Evolutionary conservation across 345 rosid genomes (phyloP).

Genomic region (Limnanthes douglasii): DNA sequence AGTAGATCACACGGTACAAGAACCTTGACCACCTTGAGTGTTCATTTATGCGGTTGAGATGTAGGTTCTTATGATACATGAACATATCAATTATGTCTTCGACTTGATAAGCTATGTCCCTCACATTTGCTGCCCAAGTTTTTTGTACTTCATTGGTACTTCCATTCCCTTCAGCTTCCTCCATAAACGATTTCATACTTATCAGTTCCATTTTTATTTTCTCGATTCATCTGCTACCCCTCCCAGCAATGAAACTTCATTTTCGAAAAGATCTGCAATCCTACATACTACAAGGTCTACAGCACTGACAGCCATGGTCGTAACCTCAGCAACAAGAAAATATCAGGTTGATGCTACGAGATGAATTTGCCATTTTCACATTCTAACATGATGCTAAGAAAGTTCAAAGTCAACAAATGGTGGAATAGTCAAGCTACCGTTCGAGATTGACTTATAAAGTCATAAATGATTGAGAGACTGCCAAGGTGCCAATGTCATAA

Average conservation of each 20-base stretch:
- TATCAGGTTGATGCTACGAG: too few relatives aligned
- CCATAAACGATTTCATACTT: constrained; percentile 20
- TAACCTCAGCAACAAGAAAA: too few relatives aligned
- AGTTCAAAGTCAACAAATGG: too few relatives aligned
- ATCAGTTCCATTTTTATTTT: constrained; percentile 16
- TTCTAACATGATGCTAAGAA: too few relatives aligned
- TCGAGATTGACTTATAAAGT: too few relatives aligned
- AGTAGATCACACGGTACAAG: constrained; percentile 2
- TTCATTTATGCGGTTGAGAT: background rate
- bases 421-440: too few relatives aligned
- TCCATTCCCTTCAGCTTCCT: constrained; percentile 8
- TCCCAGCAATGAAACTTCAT: constrained; percentile 14
- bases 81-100: constrained; percentile 26
- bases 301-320: constrained; percentile 14
- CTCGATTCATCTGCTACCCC: constrained; percentile 13
- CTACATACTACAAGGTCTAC: constrained; percentile 11
- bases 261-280: constrained; percentile 13
- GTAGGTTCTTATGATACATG: constrained; percentile 11
- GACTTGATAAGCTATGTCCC: constrained; percentile 16
- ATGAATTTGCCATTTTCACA: too few relatives aligned
- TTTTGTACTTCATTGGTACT: constrained; percentile 4
- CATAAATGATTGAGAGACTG: too few relatives aligned
- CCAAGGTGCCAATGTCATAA: too few relatives aligned
- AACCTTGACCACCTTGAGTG: background rate
- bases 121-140: constrained; percentile 13